A percentile compares a stretch with the other conserved stretches of the same genome.
Evolutionary conservation across 2,329 filamentous ascomycete species (phyloP).

Genomic region (Phaeomoniella chlamydospora): DNA sequence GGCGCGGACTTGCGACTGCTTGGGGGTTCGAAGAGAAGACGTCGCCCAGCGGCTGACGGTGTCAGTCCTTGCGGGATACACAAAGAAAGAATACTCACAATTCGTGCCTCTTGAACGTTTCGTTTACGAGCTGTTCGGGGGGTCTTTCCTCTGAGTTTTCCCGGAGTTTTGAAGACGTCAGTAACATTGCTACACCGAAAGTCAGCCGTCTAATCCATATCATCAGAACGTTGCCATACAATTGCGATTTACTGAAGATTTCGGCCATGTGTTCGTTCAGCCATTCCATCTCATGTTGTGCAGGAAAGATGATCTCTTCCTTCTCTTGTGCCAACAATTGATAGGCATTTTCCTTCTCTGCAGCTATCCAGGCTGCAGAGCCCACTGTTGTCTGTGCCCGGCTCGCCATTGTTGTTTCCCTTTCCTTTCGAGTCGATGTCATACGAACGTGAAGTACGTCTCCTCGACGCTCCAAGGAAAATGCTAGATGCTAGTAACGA

Average conservation of each 20-base stretch:
- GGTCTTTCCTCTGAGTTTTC: slow-evolving; percentile 33
- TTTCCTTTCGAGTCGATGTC: too few species aligned
- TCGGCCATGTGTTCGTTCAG: slow-evolving; percentile 97
- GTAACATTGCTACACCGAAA: slow-evolving; percentile 57
- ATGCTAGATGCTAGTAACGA: too few species aligned
- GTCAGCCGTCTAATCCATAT: slow-evolving; percentile 7
- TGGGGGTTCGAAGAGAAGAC: slow-evolving; percentile 29
- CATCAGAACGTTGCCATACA: slow-evolving; percentile 42
- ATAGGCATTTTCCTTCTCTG: slow-evolving; percentile 66
- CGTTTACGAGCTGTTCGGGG: slow-evolving; percentile 29
- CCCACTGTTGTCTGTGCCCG: slow-evolving; percentile 47
- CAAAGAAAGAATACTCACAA: slow-evolving; percentile 20
- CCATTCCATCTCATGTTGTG: slow-evolving; percentile 92
- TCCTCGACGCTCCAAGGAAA: too few species aligned
- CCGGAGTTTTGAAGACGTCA: slow-evolving; percentile 72
- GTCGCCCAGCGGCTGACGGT: slow-evolving; percentile 28
- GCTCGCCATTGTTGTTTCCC: slow-evolving; percentile 11
- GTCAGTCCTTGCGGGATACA: slow-evolving; percentile 5
- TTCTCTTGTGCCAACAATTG: slow-evolving; percentile 67
- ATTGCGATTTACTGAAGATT: slow-evolving; percentile 73
- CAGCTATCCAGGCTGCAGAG: slow-evolving; percentile 69
- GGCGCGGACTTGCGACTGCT: slow-evolving; percentile 15
- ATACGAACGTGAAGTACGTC: too few species aligned
- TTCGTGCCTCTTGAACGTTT: slow-evolving; percentile 24
- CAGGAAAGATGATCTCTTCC: slow-evolving; percentile 86